Evolutionary conservation across 371 early-diverging fungal genomes (phyloP).

Genomic region (Actinomucor elegans): DNA sequence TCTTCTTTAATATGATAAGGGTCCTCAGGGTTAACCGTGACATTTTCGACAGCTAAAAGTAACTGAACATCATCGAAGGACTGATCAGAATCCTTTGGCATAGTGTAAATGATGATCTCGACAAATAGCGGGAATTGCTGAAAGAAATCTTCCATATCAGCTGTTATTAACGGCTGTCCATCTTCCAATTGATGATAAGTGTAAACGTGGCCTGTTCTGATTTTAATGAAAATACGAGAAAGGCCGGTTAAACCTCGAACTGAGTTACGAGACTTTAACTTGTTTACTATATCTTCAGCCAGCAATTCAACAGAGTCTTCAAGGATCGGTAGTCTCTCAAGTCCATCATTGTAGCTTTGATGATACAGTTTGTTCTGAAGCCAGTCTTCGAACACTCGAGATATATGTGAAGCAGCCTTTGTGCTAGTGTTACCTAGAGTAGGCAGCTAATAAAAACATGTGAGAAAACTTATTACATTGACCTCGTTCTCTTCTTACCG

Average conservation of each 20-base stretch:
- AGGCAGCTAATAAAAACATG: constrained; percentile 22
- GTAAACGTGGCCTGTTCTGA: constrained; percentile 34
- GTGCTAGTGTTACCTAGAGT: constrained; percentile 33
- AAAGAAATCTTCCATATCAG: constrained; percentile 39
- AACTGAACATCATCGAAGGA: constrained; percentile 21
- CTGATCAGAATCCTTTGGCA: constrained; percentile 12
- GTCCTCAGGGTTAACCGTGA: constrained; percentile 24
- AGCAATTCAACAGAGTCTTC: constrained; percentile 38
- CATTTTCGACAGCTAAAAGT: constrained; percentile 30
- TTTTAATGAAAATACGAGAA: constrained; percentile 22
- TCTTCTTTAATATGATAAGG: constrained; percentile 33
- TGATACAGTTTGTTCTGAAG: constrained; percentile 31
- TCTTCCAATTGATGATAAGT: constrained; percentile 32
- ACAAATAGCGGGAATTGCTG: constrained; percentile 39
- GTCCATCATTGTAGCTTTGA: constrained; percentile 9
- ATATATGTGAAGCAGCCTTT: constrained; percentile 35
- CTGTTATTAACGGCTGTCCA: constrained; percentile 31
- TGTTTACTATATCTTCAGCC: constrained; percentile 33
- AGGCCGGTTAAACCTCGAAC: constrained; percentile 24
- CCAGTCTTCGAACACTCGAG: constrained; percentile 40
- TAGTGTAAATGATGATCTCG: constrained; percentile 31
- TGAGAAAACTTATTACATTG: not conserved
- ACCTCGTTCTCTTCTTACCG: too few relatives aligned
- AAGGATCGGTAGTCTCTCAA: constrained; percentile 29
- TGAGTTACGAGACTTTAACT: constrained; percentile 25